Evolutionary conservation across 148 eudicot genomes (phyloP), one percentile per base, ranked within the genome.

Genomic region (Rhododendron kiyosumense): DNA sequence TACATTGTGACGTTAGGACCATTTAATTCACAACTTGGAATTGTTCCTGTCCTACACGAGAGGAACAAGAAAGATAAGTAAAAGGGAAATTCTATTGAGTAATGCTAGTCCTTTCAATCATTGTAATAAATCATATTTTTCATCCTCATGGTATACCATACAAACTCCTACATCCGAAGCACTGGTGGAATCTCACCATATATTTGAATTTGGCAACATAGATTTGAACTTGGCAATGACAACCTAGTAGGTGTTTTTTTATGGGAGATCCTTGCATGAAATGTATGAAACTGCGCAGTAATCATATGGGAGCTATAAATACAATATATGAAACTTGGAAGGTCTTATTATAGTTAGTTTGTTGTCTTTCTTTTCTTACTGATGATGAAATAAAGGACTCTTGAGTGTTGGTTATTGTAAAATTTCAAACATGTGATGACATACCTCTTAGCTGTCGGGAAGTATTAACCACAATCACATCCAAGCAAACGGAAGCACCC

Each of bases 21-120:
- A 59, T n/a, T 81, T 57, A 65, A 81, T 81, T 81, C 73, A 81
- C 46, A 61, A 54, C 51, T 86, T 41, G 85, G 24, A 51, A 82
- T 51, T 49, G 49, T 48, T 32, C 48, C 7, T n/a, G 57, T 74
- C 48, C 67, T 84, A 73, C 11, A 17, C 6, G 20, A 45, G n/a
- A 71, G n/a, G 59, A 52, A 49, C 32, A 73, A 36, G 43, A 11
- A 28, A 67, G 32, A n/a, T 41, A 49, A 61, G 52, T 24, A 20
- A 30, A 24, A 13, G 52, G 34, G 59, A 45, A 67, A 24, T 83
- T 65, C 20, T 65, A 3, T 61, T 61, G 22, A 15, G 49, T 36
- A 9, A 57, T 24, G 12, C 49, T 61, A 41, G 49, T 36, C 46
- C 26, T 38, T 63, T 82, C 51, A 32, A 32, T 52, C 45, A 52